phyloP scores from a whole-genome alignment of 306 rosid species.

The Morella rubra region DNA sequence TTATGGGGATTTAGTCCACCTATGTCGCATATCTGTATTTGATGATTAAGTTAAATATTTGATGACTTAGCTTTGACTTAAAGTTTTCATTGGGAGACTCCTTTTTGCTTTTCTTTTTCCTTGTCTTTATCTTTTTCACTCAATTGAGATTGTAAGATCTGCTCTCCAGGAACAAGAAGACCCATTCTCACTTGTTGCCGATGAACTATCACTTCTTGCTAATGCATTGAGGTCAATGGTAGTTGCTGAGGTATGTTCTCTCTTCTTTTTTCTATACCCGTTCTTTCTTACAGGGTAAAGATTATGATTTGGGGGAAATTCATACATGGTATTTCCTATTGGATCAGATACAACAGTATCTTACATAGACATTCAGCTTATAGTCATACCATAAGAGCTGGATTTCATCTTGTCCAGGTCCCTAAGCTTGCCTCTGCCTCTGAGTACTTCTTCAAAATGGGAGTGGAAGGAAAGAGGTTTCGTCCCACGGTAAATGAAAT shows the following conservation, averaged over 20 bases:
- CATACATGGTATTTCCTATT: constrained; percentile 6
- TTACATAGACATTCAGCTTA: neutral
- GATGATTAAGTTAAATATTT: no score
- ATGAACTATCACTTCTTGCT: constrained; percentile 77
- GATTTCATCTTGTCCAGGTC: constrained; percentile 51
- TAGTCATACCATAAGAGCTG: constrained; percentile 4
- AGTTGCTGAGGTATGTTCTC: constrained; percentile 68
- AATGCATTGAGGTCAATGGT: constrained; percentile 76
- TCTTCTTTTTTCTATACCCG: constrained; percentile 11
- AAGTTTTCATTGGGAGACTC: neutral
- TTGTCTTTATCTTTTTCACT: neutral
- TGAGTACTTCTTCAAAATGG: constrained; percentile 90
- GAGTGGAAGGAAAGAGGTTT: constrained; percentile 94
- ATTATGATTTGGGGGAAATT: constrained; percentile 9
- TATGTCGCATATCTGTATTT: no score
- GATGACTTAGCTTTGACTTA: no score
- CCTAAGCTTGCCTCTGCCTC: constrained; percentile 97
- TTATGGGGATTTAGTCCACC: no score
- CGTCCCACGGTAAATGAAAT: constrained; percentile 83
- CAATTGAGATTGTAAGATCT: constrained; percentile 18
- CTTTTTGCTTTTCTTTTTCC: neutral
- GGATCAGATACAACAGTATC: neutral
- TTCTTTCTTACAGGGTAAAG: neutral
- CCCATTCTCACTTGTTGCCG: constrained; percentile 91
- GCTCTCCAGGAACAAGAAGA: constrained; percentile 70